Base-by-base conservation (phyloP, 1,284 basidiomycete species). In the Phellinidium pouzarii region DNA sequence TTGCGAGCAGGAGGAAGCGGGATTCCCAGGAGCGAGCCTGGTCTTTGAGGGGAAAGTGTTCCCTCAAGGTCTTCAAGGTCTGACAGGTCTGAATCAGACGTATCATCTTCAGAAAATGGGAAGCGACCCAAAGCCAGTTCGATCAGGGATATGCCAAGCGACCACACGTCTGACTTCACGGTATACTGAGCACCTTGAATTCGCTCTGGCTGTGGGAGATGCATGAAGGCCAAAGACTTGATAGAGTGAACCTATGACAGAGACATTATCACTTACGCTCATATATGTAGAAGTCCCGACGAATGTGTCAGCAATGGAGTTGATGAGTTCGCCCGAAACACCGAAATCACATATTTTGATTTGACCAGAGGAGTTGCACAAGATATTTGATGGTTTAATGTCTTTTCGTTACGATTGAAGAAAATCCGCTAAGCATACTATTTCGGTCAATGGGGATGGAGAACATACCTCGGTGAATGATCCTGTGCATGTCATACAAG, bases 301-400 rank as follows among this genome's bases (percentile, higher is more conserved):
- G 66, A 99, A 99, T 0, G 96, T 99, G 69, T 98, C 92, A 12
- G 96, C 96, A 58, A 99, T 95, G 1, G 91, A 94, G 71, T 99
- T 97, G 74, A 98, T 95, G 58, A 99, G 80, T 68, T 99, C 95
- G 17, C 96, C 96, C 0, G 94, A 96, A 6, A 99, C 96, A 44
- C 95, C 95, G 69, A 99, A 99, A 69, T 99, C 96, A 64, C 94
- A 97, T 44, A 99, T 89, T 70, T 99, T 99, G 76, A 99, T 94
- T 63, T 95, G 83, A 1, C 95, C 96, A 41, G 80, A 75, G 9
- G 92, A 91, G 65, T 98, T 98, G 71, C 83, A 91, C 14, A 99
- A 78, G 55, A 99, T 96, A 65, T 99, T 99, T 42, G 93, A 96
- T 1, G 95, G 95, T 69, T 99, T 99, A 75, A 99, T 98, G 65